These are phyloP conservation scores for Metarhizium humberi DNA, from an alignment of 2,329 filamentous ascomycete genomes.

Conservation along the genomic window DNA sequence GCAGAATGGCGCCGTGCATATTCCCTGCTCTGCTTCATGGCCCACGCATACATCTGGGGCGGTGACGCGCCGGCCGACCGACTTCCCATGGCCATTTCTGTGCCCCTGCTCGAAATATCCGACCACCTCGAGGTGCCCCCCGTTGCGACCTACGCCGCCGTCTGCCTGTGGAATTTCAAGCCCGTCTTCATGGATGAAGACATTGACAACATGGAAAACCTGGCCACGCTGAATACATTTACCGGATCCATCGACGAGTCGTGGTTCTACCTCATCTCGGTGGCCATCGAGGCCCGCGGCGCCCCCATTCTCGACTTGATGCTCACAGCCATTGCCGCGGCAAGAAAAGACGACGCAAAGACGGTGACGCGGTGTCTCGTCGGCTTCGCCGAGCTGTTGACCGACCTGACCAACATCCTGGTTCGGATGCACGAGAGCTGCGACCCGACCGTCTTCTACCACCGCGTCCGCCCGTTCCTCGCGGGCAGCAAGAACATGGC, in stretches of 20 bases:
- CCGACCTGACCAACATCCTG: conserved; percentile 71
- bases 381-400: conserved; percentile 75
- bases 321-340: conserved; percentile 77
- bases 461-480: conserved; percentile 90
- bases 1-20: conserved; percentile 93
- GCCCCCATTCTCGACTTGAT: conserved; percentile 82
- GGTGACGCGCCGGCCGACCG: conserved; percentile 72
- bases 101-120: conserved; percentile 72
- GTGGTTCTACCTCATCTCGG: conserved; percentile 95
- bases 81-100: conserved; percentile 71
- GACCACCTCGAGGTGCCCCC: conserved; percentile 75
- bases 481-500: conserved; percentile 97
- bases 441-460: conserved; percentile 89
- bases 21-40: conserved; percentile 79
- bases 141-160: conserved; percentile 85
- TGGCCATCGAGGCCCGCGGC: conserved; percentile 89
- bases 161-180: conserved; percentile 96
- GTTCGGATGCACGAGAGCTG: conserved; percentile 92
- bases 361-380: conserved; percentile 70
- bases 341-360: conserved; percentile 57
- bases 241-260: conserved; percentile 94
- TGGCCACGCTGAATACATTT: conserved; percentile 81
- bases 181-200: conserved; percentile 77
- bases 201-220: conserved; percentile 76
- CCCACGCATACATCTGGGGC: conserved; percentile 95